Evolutionary conservation across 1,284 basidiomycete species (phyloP).

Genomic region (Tylopilus orsonianus): DNA sequence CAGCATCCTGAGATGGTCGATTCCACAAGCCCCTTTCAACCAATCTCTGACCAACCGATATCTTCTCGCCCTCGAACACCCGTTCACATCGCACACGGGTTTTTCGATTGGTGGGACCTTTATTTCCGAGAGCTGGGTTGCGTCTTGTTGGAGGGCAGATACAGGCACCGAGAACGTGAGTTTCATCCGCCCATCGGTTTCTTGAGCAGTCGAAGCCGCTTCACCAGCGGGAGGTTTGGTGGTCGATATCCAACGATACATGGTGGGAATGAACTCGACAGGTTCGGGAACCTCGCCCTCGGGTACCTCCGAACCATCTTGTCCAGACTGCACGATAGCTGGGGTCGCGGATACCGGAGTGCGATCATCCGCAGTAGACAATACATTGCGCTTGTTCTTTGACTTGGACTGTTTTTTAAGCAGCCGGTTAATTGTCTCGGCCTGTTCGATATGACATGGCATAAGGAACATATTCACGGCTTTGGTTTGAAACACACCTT

Average conservation of each 20-base stretch:
- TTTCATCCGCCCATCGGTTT: slow-evolving; percentile 31
- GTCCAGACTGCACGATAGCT: slow-evolving; percentile 30
- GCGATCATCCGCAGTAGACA: slow-evolving; percentile 48
- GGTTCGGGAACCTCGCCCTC: slow-evolving; percentile 35
- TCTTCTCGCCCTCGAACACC: slow-evolving; percentile 47
- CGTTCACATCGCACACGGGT: slow-evolving; percentile 45
- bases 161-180: slow-evolving; percentile 57
- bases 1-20: slow-evolving; percentile 55
- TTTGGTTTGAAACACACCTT: slow-evolving; percentile 54
- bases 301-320: slow-evolving; percentile 31
- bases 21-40: slow-evolving; percentile 52
- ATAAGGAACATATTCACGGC: neutral
- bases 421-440: slow-evolving; percentile 87
- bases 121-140: neutral
- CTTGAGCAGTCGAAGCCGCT: slow-evolving; percentile 4
- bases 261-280: slow-evolving; percentile 44
- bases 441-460: slow-evolving; percentile 38
- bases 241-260: slow-evolving; percentile 65
- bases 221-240: slow-evolving; percentile 25
- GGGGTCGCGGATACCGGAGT: slow-evolving; percentile 36
- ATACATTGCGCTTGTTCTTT: slow-evolving; percentile 59
- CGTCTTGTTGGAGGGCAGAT: slow-evolving; percentile 31
- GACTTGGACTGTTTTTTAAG: slow-evolving; percentile 84
- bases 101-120: slow-evolving; percentile 9
- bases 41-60: slow-evolving; percentile 53